Evolutionary conservation across 768 basidiomycete genomes (phyloP), one percentile per base, ranked within the genome.

Genomic region (Tephrocybe sp.): DNA sequence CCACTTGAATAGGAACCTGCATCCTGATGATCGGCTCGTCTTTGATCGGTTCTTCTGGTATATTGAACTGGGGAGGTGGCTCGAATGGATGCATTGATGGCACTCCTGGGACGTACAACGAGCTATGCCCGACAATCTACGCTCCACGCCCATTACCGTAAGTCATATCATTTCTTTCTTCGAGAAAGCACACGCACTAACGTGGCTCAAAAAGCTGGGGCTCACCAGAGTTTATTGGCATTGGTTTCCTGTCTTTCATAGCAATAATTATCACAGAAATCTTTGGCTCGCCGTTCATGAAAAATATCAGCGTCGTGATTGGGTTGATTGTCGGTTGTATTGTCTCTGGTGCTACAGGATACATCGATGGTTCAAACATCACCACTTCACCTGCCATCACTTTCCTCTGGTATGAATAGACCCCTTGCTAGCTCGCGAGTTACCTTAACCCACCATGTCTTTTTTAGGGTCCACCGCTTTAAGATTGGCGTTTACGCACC

Each of bases 31-130:
- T 92, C 51, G 89, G 91, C 2, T 83, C 85, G 0, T 84, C 84
- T 0, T 77, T 93, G 31, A 76, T 93, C 45, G 89, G 89, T 35
- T 68, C 73, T 1, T 87, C 85, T 6, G 90, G 90, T 3, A 80
- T 87, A 39, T 77, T 78, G 9, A 83, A 91, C 65, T 94, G 91
- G 91, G 91, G 85, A 38, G 90, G 90, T 30, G 90, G 91, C 13
- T 83, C 85, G 6, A 90, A 89, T 54, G 77, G 77, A 52, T 94
- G 91, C 63, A 68, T 74, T 41, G 53, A 53, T 4, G 75, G 81
- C n/a, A 88, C 87, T 1, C 69, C 70, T 2, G 78, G 73, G 6
- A 87, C 89, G 1, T 77, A 86, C 49, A 92, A 87, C 64, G 64
- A 71, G 51, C 71, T 89, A 1, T 94, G 90, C 58, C 91, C 89